Evolutionary conservation across 1,139 yeast genomes (phyloP), one percentile per base, ranked within the genome.

Genomic region (Diutina rugosa): DNA sequence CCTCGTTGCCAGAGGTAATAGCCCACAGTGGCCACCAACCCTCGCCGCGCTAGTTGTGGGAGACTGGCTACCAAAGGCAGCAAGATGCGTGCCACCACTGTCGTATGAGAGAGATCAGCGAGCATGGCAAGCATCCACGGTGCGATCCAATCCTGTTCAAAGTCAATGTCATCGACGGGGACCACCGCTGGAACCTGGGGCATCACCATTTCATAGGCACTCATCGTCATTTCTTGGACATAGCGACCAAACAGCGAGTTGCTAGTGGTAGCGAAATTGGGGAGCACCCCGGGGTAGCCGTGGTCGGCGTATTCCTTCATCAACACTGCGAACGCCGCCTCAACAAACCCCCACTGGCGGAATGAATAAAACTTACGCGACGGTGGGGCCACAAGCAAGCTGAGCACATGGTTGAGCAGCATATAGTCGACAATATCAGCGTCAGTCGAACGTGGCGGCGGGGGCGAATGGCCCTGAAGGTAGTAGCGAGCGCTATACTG

Each of bases 381-480:
- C 9, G 16, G 16, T 12, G 32, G 51, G 1, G 9, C 9, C 9
- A 46, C 29, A 26, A 26, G 32, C 51, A 46, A 16, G n/a, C 21
- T 6, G 7, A 46, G 29, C 60, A 8, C 68, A 67, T 8, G 58
- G 56, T 18, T 70, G 59, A 60, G 77, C 80, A 58, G 64, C 76
- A 2, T 66, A 60, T 0, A 82, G 80, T 26, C 81, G 62, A 57
- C 46, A 3, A 44, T 3, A 9, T 18, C 46, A 44, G 46, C 21
- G 3, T 16, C n/a, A 9, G 21, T 8, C 21, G 26, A n/a, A 16
- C 5, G 7, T 16, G n/a, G 8, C 9, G 8, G 26, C 3, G 18
- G 26, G 14, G 46, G 46, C 4, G 26, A 5, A 6, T 18, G 26
- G 10, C 46, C 46, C 10, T 44, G 26, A 9, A 44, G 46, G 46